phyloP scores from a whole-genome alignment of 2,329 filamentous ascomycete genomes.

The Paradendryphiella salina region DNA sequence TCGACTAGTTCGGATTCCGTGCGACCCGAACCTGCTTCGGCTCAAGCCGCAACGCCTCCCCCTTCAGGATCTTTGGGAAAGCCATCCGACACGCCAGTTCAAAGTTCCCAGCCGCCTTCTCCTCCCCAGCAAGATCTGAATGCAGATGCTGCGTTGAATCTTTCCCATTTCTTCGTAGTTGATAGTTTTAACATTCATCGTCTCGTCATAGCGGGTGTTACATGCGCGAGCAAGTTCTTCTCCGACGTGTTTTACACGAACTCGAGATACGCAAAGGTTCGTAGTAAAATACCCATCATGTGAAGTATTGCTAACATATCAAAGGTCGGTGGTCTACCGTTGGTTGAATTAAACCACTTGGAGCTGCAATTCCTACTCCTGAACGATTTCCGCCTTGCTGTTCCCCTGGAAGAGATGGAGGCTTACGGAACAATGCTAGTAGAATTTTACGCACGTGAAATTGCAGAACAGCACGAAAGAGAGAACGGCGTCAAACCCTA shows the following conservation, averaged over 20 bases:
- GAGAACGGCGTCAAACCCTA: constrained; percentile 24
- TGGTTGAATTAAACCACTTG: constrained; percentile 91
- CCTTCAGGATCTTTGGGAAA: constrained; percentile 55
- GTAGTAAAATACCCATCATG: constrained; percentile 27
- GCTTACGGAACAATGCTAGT: constrained; percentile 98
- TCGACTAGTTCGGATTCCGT: constrained; percentile 30
- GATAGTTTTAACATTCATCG: constrained; percentile 99
- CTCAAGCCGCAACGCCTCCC: constrained; percentile 54
- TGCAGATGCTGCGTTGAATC: constrained; percentile 53
- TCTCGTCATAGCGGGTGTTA: constrained; percentile 93
- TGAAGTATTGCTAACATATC: constrained; percentile 13
- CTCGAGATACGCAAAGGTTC: constrained; percentile 96
- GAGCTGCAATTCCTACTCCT: constrained; percentile 94
- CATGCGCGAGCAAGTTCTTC: constrained; percentile 99
- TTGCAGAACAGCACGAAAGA: constrained; percentile 65
- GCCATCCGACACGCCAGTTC: constrained; percentile 36
- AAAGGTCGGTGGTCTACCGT: constrained; percentile 89
- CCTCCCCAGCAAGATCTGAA: constrained; percentile 47
- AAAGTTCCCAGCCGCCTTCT: constrained; percentile 42
- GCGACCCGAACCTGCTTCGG: constrained; percentile 33
- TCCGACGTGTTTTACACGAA: constrained; percentile 99
- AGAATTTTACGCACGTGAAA: constrained; percentile 93
- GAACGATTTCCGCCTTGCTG: constrained; percentile 92
- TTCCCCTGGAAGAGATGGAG: constrained; percentile 93
- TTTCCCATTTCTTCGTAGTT: constrained; percentile 83